phyloP scores from a whole-genome alignment of 2,329 filamentous ascomycete species.

The Pezicula carpinea region DNA sequence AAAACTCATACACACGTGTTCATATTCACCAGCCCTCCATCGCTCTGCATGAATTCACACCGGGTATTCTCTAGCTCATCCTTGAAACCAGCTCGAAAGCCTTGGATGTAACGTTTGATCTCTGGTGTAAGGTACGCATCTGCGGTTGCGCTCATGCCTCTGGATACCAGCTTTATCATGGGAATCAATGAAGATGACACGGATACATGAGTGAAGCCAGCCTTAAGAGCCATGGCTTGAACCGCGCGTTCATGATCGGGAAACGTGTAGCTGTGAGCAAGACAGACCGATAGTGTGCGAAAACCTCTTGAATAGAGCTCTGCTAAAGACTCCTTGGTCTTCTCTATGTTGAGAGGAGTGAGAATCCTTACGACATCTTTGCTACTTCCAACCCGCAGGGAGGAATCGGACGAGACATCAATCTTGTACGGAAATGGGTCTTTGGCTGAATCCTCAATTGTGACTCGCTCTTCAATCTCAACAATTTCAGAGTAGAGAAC shows the following conservation, averaged over 20 bases:
- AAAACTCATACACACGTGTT: no score
- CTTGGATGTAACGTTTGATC: conserved; percentile 61
- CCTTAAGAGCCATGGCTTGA: conserved; percentile 53
- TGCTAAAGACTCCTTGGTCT: conserved; percentile 21
- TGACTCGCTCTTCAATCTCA: conserved; percentile 68
- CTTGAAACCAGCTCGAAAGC: conserved; percentile 56
- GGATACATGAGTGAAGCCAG: conserved; percentile 61
- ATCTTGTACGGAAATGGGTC: not conserved
- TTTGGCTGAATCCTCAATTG: conserved; percentile 42
- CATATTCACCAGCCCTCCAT: conserved; percentile 20
- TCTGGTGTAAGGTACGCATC: conserved; percentile 65
- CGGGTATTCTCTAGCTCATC: conserved; percentile 63
- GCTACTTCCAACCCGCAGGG: conserved; percentile 56
- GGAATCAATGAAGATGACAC: conserved; percentile 62
- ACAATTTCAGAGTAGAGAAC: conserved; percentile 63
- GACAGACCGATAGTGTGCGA: not conserved
- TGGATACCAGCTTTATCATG: conserved; percentile 63
- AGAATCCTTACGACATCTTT: conserved; percentile 61
- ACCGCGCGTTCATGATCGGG: conserved; percentile 58
- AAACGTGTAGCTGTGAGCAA: conserved; percentile 31
- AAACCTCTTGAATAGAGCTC: not conserved
- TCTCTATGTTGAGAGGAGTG: conserved; percentile 48
- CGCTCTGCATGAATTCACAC: conserved; percentile 63
- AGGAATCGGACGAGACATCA: conserved; percentile 27
- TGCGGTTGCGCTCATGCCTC: conserved; percentile 62